phyloP scores from a whole-genome alignment of 306 rosid genomes.

The Castanopsis chinensis region DNA sequence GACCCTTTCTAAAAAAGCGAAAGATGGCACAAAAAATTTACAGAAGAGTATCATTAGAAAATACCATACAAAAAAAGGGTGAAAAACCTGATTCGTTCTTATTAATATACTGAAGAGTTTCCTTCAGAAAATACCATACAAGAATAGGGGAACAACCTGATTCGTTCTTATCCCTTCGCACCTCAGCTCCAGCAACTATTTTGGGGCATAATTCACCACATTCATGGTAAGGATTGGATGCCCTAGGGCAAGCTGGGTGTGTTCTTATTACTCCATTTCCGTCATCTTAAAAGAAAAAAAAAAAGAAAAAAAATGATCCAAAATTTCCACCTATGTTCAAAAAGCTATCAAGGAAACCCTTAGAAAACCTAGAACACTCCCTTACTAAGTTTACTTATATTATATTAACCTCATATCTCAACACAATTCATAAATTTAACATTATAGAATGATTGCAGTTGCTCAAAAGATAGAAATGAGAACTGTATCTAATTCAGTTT shows the following conservation, averaged over 20 bases:
- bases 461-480: not conserved
- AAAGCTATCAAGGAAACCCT: not conserved
- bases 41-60: not conserved
- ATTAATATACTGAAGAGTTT: not conserved
- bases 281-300: slow-evolving; percentile 33
- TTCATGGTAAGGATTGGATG: slow-evolving; percentile 67
- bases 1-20: not conserved
- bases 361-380: not conserved
- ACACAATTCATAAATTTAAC: not conserved
- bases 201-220: slow-evolving; percentile 46
- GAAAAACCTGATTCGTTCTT: slow-evolving; percentile 45
- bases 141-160: slow-evolving; percentile 42
- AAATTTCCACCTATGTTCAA: slow-evolving; percentile 15
- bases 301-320: not conserved
- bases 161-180: slow-evolving; percentile 23
- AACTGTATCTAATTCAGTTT: not conserved
- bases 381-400: not conserved
- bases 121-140: slow-evolving; percentile 7
- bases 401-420: not conserved
- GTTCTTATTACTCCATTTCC: slow-evolving; percentile 46
- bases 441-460: not conserved
- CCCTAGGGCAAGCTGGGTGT: slow-evolving; percentile 43
- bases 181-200: slow-evolving; percentile 31
- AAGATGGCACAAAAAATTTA: not conserved
- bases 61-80: slow-evolving; percentile 10